A percentile compares a stretch with the other conserved stretches of the same genome.
Conservation (phyloP, 2,329 filamentous ascomycete genomes). For the Leptosphaerulina australis region DNA sequence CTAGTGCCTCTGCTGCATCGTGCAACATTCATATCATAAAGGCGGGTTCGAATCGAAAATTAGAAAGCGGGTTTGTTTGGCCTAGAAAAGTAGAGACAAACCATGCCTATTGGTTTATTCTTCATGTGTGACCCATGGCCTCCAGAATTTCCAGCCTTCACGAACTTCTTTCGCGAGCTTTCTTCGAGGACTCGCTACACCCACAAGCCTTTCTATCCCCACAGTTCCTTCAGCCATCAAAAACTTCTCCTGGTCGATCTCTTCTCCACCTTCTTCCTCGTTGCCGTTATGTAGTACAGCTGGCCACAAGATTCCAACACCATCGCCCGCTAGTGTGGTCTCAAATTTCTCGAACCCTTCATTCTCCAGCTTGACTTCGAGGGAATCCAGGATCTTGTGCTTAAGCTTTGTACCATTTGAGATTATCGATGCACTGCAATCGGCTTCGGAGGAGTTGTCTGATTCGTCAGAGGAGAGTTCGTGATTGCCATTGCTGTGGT, state of each 20-base stretch:
- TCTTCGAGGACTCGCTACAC: slow-evolving; percentile 59
- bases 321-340: slow-evolving; percentile 89
- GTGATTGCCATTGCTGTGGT: slow-evolving; percentile 33
- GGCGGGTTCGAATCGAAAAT: slow-evolving; percentile 16
- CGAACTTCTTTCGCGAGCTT: slow-evolving; percentile 40
- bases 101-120: slow-evolving; percentile 17
- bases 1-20: slow-evolving; percentile 6
- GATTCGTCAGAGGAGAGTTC: slow-evolving; percentile 33
- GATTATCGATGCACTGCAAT: slow-evolving; percentile 39
- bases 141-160: slow-evolving; percentile 51
- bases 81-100: no score
- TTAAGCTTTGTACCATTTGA: slow-evolving; percentile 43
- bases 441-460: slow-evolving; percentile 34
- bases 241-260: slow-evolving; percentile 90
- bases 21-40: slow-evolving; percentile 15
- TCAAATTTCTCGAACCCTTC: slow-evolving; percentile 82
- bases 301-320: slow-evolving; percentile 92
- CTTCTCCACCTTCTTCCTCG: slow-evolving; percentile 83
- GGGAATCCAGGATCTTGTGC: slow-evolving; percentile 56
- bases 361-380: slow-evolving; percentile 65
- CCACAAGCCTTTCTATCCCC: slow-evolving; percentile 85
- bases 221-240: slow-evolving; percentile 82
- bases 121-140: slow-evolving; percentile 42
- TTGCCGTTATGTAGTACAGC: slow-evolving; percentile 85
- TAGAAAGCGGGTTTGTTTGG: background rate